Conservation (phyloP, 2,329 filamentous ascomycete genomes). For the Cryphonectria parasitica region DNA sequence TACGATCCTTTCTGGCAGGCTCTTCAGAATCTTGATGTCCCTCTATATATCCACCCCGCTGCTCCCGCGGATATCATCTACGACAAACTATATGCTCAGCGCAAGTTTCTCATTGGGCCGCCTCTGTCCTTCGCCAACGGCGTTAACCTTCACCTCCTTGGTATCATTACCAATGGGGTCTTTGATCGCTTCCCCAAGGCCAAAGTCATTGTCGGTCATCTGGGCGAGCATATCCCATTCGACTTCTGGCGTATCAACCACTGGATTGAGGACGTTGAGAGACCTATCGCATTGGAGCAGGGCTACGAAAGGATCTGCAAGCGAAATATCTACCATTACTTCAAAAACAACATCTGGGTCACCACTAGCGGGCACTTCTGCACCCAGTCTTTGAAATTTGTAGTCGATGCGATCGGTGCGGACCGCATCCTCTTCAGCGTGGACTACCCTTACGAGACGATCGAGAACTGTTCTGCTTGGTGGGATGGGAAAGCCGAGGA, state of each 20-base stretch:
- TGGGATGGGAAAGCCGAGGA: constrained; percentile 41
- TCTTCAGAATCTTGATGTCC: constrained; percentile 62
- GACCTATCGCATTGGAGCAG: constrained; percentile 46
- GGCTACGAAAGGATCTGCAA: constrained; percentile 52
- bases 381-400: constrained; percentile 54
- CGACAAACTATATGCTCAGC: constrained; percentile 51
- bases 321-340: constrained; percentile 54
- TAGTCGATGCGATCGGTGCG: constrained; percentile 51
- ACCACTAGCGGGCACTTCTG: constrained; percentile 62
- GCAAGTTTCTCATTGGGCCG: constrained; percentile 63
- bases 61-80: constrained; percentile 52
- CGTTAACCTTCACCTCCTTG: constrained; percentile 60
- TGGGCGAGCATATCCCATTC: constrained; percentile 54
- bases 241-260: constrained; percentile 56
- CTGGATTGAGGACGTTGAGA: constrained; percentile 54
- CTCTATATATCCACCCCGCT: constrained; percentile 66
- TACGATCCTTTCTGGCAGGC: constrained; percentile 67
- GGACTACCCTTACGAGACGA: constrained; percentile 57
- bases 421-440: constrained; percentile 57
- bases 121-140: constrained; percentile 62
- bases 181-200: constrained; percentile 52
- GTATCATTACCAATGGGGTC: constrained; percentile 54
- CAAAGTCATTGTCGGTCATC: constrained; percentile 51
- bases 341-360: constrained; percentile 58
- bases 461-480: constrained; percentile 47